Percentiles rank a stretch among this genome's conserved stretches.
phyloP scores from a whole-genome alignment of 345 rosid species.

The Mangifera indica region DNA sequence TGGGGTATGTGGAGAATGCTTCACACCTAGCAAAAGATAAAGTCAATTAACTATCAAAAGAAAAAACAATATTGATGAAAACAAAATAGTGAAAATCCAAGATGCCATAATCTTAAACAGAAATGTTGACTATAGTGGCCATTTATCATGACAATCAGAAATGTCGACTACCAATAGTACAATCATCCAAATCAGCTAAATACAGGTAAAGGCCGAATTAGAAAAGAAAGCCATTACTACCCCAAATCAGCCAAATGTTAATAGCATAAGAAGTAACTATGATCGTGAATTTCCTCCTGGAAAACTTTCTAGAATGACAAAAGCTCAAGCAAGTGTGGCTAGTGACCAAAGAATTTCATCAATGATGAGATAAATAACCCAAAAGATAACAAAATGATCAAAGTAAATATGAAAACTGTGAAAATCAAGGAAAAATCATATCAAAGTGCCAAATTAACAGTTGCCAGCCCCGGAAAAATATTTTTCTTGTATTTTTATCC shows the following conservation, averaged over 20 bases:
- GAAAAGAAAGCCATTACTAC: neutral
- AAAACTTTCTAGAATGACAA: neutral
- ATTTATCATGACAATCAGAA: too few species aligned
- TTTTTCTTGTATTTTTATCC: neutral
- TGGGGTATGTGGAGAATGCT: constrained; percentile 70
- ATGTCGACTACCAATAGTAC: neutral
- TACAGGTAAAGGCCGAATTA: neutral
- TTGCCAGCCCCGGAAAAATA: neutral
- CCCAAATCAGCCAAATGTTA: neutral
- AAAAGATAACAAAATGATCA: neutral
- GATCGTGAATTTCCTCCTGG: neutral
- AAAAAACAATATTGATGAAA: neutral
- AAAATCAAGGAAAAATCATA: neutral
- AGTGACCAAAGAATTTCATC: neutral
- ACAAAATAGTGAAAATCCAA: neutral
- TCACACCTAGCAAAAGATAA: constrained; percentile 52
- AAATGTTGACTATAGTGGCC: neutral
- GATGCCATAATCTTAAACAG: too few species aligned
- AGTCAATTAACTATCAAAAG: neutral
- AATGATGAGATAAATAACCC: neutral
- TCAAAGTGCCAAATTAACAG: neutral
- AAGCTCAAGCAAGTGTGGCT: neutral
- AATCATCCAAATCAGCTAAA: neutral
- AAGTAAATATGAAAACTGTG: neutral
- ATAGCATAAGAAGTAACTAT: neutral